phyloP scores from a whole-genome alignment of 2,329 filamentous ascomycete species.

The Neofusicoccum laricinum region DNA sequence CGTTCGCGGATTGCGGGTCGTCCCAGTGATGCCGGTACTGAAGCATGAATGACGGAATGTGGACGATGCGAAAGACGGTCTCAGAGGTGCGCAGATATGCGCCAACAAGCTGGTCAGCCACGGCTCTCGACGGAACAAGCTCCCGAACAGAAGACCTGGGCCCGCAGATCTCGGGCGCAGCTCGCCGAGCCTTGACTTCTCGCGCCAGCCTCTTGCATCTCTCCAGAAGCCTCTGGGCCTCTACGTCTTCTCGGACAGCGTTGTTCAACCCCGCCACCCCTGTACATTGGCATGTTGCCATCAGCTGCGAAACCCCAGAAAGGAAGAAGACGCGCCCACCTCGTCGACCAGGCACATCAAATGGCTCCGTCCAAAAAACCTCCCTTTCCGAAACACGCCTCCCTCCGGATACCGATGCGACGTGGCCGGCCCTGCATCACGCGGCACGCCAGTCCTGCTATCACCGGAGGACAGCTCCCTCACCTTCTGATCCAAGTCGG shows the following conservation, averaged over 20 bases:
- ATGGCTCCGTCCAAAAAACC: conserved; percentile 55
- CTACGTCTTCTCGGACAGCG: too few relatives aligned
- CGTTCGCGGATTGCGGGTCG: conserved; percentile 19
- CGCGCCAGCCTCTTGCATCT: conserved; percentile 19
- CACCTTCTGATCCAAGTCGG: neutral
- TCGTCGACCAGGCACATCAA: conserved; percentile 51
- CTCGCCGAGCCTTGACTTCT: conserved; percentile 12
- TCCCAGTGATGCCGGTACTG: conserved; percentile 24
- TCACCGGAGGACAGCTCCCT: neutral
- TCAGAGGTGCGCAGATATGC: conserved; percentile 25
- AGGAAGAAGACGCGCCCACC: conserved; percentile 33
- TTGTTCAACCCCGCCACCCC: neutral
- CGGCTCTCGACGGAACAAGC: conserved; percentile 12
- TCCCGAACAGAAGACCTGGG: neutral
- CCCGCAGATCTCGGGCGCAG: neutral
- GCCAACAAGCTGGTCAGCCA: conserved; percentile 21
- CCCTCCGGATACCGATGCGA: too few relatives aligned
- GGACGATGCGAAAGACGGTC: conserved; percentile 24
- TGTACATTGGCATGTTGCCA: neutral
- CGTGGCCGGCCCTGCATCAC: neutral
- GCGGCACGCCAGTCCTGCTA: conserved; percentile 8
- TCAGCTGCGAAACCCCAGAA: conserved; percentile 18
- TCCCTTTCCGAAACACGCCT: neutral
- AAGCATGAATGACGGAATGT: conserved; percentile 25
- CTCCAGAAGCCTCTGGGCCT: neutral